phyloP scores from a whole-genome alignment of 495 filamentous ascomycete genomes.

The Xylaria intraflava region DNA sequence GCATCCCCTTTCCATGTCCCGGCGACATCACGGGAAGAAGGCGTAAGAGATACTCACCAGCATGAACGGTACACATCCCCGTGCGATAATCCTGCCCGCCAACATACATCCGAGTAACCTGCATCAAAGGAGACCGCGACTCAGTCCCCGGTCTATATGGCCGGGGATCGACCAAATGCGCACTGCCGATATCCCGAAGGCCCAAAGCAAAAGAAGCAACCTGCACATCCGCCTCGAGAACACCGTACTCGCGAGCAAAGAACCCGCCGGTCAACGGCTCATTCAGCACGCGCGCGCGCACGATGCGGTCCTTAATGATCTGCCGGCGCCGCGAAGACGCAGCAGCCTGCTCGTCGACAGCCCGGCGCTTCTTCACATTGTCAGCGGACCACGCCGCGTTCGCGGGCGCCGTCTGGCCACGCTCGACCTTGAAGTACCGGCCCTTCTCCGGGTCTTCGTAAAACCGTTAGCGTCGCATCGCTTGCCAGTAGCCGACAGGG shows the following conservation, averaged over 20 bases:
- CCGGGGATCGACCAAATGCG: too few species aligned
- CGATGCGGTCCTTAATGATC: slow-evolving; percentile 19
- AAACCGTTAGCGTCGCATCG: background rate
- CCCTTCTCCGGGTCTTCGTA: slow-evolving; percentile 33
- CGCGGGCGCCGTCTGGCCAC: slow-evolving; percentile 26
- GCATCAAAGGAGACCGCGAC: too few species aligned
- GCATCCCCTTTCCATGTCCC: background rate
- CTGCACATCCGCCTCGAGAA: slow-evolving; percentile 12
- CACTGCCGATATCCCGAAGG: slow-evolving; percentile 2
- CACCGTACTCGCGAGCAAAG: slow-evolving; percentile 20
- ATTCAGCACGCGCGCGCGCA: slow-evolving; percentile 9
- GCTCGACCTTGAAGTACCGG: slow-evolving; percentile 46
- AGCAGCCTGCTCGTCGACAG: slow-evolving; percentile 14
- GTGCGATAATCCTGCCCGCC: slow-evolving; percentile 12
- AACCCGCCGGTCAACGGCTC: slow-evolving; percentile 22
- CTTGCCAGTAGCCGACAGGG: background rate
- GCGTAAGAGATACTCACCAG: slow-evolving; percentile 19
- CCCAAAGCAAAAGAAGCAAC: slow-evolving; percentile 17
- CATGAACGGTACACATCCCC: slow-evolving; percentile 24
- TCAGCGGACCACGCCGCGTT: slow-evolving; percentile 28
- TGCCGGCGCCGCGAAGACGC: background rate
- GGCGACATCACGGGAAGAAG: background rate
- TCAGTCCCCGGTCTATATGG: too few species aligned
- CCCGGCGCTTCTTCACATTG: slow-evolving; percentile 34
- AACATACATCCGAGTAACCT: slow-evolving; percentile 23